Conservation (phyloP, 257 asterid genomes). For the Jaltomata sinuosa region DNA sequence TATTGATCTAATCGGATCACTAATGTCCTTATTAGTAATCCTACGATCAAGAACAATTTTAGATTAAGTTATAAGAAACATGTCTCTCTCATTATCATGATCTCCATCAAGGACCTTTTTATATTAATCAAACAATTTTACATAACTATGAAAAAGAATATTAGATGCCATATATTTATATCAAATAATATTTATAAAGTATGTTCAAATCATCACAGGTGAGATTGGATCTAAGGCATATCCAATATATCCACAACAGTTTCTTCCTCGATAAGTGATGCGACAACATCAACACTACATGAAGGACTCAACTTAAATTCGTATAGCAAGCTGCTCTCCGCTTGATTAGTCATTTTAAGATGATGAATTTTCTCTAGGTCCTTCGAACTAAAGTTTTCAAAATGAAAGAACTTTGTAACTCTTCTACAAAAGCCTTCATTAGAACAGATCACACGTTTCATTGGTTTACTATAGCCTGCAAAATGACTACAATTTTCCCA, state of each 20-base stretch:
- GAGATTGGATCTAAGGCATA: too few relatives aligned
- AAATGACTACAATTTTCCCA: constrained; percentile 78
- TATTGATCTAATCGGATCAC: too few relatives aligned
- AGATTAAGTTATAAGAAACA: too few relatives aligned
- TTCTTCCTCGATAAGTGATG: constrained; percentile 43
- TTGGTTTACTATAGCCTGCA: constrained; percentile 90
- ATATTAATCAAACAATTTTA: too few relatives aligned
- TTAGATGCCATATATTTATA: too few relatives aligned
- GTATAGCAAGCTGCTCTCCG: constrained; percentile 39
- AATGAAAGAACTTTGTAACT: constrained; percentile 76
- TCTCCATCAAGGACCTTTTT: too few relatives aligned
- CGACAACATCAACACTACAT: constrained; percentile 51
- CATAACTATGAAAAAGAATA: too few relatives aligned
- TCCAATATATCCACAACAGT: constrained; percentile 21
- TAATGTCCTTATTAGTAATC: too few relatives aligned
- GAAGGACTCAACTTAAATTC: constrained; percentile 70
- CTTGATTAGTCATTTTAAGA: constrained; percentile 55
- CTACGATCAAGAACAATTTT: too few relatives aligned
- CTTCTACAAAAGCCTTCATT: constrained; percentile 90
- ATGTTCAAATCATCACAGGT: too few relatives aligned
- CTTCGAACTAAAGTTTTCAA: constrained; percentile 55
- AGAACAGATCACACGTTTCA: constrained; percentile 77
- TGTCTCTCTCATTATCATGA: too few relatives aligned
- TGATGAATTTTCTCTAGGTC: constrained; percentile 71
- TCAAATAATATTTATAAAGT: too few relatives aligned